Conservation (phyloP, 306 rosid species). For the Hippophae rhamnoides region DNA sequence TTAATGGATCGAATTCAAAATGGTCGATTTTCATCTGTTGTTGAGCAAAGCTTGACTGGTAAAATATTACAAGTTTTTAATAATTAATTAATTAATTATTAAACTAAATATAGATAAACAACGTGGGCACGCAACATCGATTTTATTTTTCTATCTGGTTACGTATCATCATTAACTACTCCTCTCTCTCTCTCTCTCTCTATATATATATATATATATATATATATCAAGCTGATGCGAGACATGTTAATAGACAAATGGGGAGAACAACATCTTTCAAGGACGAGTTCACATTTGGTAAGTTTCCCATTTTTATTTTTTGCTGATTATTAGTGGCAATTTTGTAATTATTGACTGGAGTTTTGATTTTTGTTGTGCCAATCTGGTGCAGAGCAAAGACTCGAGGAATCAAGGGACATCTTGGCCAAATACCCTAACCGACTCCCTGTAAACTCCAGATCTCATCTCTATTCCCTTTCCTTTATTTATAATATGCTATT, state of each 20-base stretch:
- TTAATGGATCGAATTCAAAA: too few species aligned
- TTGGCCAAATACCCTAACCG: conserved; percentile 36
- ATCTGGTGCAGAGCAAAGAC: conserved; percentile 28
- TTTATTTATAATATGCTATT: too few species aligned
- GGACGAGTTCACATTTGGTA: conserved; percentile 26
- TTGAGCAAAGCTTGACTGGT: too few species aligned
- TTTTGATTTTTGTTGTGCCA: background rate
- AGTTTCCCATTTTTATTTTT: background rate
- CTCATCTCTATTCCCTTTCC: too few species aligned
- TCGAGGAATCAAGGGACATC: conserved; percentile 29
- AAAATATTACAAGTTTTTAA: too few species aligned
- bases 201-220: background rate
- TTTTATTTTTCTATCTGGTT: too few species aligned
- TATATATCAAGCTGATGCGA: background rate
- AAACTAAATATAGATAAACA: too few species aligned
- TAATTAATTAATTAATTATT: too few species aligned
- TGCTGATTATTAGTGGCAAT: background rate
- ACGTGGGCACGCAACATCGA: too few species aligned
- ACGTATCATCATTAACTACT: background rate
- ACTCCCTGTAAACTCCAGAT: conserved; percentile 26
- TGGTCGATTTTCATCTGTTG: too few species aligned
- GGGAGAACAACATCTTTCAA: conserved; percentile 28
- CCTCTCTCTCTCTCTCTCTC: too few species aligned
- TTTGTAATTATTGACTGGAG: too few species aligned
- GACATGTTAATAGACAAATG: background rate